Conservation (phyloP, 176 grass and related monocot genomes). For the Phragmites australis region DNA sequence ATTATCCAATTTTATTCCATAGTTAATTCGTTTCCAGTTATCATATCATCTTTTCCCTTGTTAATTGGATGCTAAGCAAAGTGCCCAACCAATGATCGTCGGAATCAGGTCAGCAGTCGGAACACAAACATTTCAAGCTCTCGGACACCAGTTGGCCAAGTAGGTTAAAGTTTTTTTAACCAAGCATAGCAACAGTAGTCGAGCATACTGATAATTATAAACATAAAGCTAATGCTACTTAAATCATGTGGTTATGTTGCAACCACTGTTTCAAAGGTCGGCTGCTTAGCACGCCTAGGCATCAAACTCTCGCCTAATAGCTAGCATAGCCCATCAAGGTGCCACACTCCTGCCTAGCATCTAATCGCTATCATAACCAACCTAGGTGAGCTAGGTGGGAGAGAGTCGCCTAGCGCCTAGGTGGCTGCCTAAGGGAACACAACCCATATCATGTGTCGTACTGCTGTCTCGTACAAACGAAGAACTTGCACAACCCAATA, state of each 20-base stretch:
- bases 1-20: neutral
- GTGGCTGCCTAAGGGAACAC: no score
- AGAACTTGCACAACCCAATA: no score
- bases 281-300: neutral
- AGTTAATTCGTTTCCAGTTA: neutral
- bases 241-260: neutral
- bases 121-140: neutral
- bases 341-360: no score
- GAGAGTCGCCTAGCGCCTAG: no score
- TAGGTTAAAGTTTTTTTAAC: neutral
- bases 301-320: neutral
- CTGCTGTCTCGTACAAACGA: no score
- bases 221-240: neutral
- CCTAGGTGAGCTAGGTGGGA: no score
- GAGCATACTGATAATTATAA: neutral
- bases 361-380: no score
- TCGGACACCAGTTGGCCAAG: neutral
- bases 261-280: neutral
- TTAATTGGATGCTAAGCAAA: neutral
- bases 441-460: no score
- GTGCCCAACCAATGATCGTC: neutral
- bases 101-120: neutral
- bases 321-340: no score
- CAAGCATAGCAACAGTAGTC: neutral
- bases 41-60: neutral